Percentiles rank a stretch among this genome's conserved stretches.
These are phyloP conservation scores for Barbatosphaeria neglecta DNA, from an alignment of 495 filamentous ascomycete species.

Conservation along the genomic window DNA sequence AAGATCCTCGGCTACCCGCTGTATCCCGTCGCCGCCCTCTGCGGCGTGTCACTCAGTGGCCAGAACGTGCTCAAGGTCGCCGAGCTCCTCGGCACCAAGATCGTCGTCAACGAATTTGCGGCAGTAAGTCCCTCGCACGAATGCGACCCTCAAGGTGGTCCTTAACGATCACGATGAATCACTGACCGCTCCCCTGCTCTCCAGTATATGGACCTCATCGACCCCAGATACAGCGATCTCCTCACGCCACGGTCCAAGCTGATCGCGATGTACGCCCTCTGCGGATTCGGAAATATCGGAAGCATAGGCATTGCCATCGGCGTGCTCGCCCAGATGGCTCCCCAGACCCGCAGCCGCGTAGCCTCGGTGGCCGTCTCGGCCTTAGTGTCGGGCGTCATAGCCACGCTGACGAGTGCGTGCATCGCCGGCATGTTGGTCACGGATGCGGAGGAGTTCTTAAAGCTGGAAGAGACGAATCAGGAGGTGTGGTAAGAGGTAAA, in stretches of 20 bases:
- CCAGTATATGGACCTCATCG: slow-evolving; percentile 24
- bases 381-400: slow-evolving; percentile 59
- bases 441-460: not conserved
- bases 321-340: slow-evolving; percentile 64
- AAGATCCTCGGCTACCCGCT: slow-evolving; percentile 69
- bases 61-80: slow-evolving; percentile 57
- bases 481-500: no score
- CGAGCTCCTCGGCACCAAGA: slow-evolving; percentile 64
- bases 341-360: slow-evolving; percentile 56
- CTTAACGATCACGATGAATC: not conserved
- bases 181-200: slow-evolving; percentile 13
- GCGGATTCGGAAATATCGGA: slow-evolving; percentile 56
- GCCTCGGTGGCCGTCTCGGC: slow-evolving; percentile 62
- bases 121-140: slow-evolving; percentile 46
- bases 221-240: slow-evolving; percentile 1
- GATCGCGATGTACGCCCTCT: slow-evolving; percentile 1
- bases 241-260: slow-evolving; percentile 52
- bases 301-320: slow-evolving; percentile 70
- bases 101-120: slow-evolving; percentile 59
- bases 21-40: slow-evolving; percentile 69
- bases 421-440: slow-evolving; percentile 49
- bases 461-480: not conserved
- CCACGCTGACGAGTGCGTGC: slow-evolving; percentile 61
- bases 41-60: slow-evolving; percentile 59
- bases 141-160: no score